A percentile compares a stretch with the other conserved stretches of the same genome.
phyloP scores from a whole-genome alignment of 768 basidiomycete species.

The Cystobasidium ongulense region DNA sequence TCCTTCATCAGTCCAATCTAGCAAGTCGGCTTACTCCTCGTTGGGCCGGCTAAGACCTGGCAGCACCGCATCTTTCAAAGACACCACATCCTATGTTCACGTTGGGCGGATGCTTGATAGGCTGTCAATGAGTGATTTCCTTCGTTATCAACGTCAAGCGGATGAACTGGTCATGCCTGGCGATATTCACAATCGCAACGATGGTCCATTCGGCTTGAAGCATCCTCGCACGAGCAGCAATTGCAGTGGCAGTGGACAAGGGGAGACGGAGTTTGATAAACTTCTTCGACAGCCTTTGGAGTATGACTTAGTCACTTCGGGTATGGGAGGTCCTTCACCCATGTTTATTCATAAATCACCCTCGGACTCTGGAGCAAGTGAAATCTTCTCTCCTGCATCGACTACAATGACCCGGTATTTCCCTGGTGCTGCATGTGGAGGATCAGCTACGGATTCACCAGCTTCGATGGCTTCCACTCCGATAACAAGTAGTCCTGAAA shows the following conservation, averaged over 20 bases:
- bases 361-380: neutral
- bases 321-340: neutral
- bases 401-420: neutral
- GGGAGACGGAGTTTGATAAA: neutral
- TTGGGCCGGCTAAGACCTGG: neutral
- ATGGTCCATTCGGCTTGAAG: neutral
- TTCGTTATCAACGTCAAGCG: neutral
- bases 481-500: neutral
- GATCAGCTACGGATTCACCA: neutral
- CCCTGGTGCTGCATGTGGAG: neutral
- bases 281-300: neutral
- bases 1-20: neutral
- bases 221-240: neutral
- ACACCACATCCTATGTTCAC: neutral
- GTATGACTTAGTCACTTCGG: neutral
- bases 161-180: neutral
- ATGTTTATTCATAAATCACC: neutral
- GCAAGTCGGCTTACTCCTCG: neutral
- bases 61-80: neutral
- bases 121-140: neutral
- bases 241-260: neutral
- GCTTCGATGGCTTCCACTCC: neutral
- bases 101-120: neutral
- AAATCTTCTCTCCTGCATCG: neutral
- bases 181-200: neutral